Evolutionary conservation across 2,329 filamentous ascomycete genomes (phyloP), one percentile per base, ranked within the genome.

Genomic region (Cercospora sp.): DNA sequence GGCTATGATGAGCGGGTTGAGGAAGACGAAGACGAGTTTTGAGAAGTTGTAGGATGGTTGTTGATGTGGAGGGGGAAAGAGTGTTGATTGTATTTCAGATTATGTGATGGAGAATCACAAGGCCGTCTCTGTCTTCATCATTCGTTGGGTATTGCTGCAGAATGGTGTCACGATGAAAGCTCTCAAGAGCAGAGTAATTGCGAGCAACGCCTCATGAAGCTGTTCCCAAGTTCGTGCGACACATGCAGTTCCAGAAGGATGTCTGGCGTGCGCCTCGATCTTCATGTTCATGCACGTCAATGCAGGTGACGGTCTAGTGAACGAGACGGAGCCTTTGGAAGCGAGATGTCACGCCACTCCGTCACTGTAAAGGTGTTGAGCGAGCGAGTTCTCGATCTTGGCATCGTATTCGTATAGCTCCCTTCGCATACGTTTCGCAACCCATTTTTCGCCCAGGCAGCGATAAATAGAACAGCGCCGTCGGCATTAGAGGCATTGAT

Each of bases 21-120:
- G 67, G 60, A 72, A 72, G 66, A 72, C 68, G 30, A 72, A 70
- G 66, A 58, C 71, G 36, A 73, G 58, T 20, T 73, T 73, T 66
- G 69, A 71, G 60, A 72, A 73, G 59, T 64, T 73, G 16, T 73
- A 51, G 45, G 45, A 51, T 23, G 18, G 9, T 42, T 42, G 36
- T 42, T n/a, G 7, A 16, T 9, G 6, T 8, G 16, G 7, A 42
- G 36, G 16, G n/a, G 36, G 13, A 7, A 42, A 8, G 36, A 42
- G 16, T 42, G 13, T 23, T 48, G 18, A 12, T 23, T 23, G 36
- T n/a, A n/a, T 48, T 48, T 18, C 18, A 23, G 20, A 2, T 10
- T 10, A 1, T 48, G 45, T 51, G 3, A 13, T 51, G 9, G 5
- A 13, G 10, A 9, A 51, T 26, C 20, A 13, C 6, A 51, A 13